Evolutionary conservation across 495 filamentous ascomycete genomes (phyloP).

Genomic region (Apodospora peruviana): DNA sequence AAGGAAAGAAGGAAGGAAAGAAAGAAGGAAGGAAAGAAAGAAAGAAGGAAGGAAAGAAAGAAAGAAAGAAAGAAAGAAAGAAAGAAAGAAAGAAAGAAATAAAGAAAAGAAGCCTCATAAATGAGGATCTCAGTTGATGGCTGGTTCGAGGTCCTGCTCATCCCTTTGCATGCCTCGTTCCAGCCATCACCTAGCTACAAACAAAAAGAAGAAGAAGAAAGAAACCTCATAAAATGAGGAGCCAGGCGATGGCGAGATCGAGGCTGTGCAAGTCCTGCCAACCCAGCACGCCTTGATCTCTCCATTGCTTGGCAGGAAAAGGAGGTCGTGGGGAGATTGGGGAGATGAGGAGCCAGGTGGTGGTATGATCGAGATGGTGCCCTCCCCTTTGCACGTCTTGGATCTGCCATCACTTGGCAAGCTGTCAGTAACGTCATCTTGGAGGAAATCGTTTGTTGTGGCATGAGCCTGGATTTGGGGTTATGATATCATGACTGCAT

Average conservation of each 20-base stretch:
- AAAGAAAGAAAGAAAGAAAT: background rate
- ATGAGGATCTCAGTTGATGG: too few species aligned
- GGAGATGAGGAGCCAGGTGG: background rate
- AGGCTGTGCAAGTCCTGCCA: too few species aligned
- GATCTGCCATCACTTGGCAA: too few species aligned
- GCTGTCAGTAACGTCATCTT: too few species aligned
- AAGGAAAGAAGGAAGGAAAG: background rate
- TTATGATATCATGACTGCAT: background rate
- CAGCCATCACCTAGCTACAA: background rate
- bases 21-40: background rate
- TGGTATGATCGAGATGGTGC: too few species aligned
- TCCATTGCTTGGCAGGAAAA: too few species aligned
- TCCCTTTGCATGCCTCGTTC: background rate
- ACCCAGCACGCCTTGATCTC: too few species aligned
- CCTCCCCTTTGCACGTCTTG: too few species aligned
- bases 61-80: background rate
- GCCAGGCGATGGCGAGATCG: too few species aligned
- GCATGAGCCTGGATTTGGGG: background rate
- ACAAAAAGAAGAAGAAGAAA: background rate
- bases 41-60: background rate
- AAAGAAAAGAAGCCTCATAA: too few species aligned
- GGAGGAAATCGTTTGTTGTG: too few species aligned
- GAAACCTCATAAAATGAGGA: too few species aligned
- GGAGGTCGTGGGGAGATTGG: background rate
- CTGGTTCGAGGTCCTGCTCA: background rate